Conservation (phyloP, 140 eudicot species). For the Cichorium intybus region DNA sequence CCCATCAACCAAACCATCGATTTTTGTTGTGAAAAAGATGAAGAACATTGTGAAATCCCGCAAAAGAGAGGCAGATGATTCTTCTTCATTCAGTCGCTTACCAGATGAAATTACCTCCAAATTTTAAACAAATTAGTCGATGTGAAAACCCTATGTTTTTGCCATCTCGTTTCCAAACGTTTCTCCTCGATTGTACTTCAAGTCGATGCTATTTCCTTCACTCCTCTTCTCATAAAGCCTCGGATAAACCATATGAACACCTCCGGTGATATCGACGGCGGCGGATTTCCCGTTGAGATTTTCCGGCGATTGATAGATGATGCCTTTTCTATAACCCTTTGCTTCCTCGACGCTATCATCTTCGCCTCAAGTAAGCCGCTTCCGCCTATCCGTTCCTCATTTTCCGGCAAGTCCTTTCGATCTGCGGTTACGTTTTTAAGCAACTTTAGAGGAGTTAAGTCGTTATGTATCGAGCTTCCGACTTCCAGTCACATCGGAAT, state of each 20-base stretch:
- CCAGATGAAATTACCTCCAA: conserved; percentile 34
- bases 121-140: conserved; percentile 14
- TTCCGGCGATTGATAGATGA: conserved; percentile 17
- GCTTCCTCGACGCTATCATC: conserved; percentile 15
- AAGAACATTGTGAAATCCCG: neutral
- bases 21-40: neutral
- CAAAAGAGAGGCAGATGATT: conserved; percentile 3
- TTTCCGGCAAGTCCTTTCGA: conserved; percentile 27
- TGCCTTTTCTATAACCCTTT: conserved; percentile 8
- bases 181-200: conserved; percentile 24
- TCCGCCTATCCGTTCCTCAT: conserved; percentile 32
- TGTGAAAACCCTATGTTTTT: conserved; percentile 25
- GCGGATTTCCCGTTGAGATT: neutral
- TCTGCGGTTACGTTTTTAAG: conserved; percentile 21
- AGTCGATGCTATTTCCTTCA: conserved; percentile 21
- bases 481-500: conserved; percentile 16
- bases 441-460: conserved; percentile 12
- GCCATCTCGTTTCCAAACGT: conserved; percentile 28
- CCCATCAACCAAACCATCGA: neutral
- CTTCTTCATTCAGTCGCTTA: conserved; percentile 7
- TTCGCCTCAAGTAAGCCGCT: conserved; percentile 6
- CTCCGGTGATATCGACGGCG: neutral
- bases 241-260: conserved; percentile 3
- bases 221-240: conserved; percentile 5
- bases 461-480: conserved; percentile 25